Evolutionary conservation across 306 rosid species (phyloP).

Genomic region (Astragalus glycyphyllos): DNA sequence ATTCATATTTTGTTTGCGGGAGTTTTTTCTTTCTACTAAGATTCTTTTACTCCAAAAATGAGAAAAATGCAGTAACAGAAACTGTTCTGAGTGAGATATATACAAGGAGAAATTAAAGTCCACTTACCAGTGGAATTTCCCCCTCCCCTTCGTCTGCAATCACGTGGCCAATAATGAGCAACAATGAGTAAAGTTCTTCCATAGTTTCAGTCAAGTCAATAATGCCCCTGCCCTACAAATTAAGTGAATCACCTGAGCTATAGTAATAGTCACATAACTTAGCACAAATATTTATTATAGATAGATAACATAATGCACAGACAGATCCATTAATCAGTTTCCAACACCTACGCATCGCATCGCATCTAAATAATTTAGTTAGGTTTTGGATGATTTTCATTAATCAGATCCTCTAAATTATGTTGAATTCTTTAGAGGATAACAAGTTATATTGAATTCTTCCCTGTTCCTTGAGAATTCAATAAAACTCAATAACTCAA

Average conservation of each 20-base stretch:
- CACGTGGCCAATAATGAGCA: slow-evolving; percentile 88
- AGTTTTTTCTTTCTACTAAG: not conserved
- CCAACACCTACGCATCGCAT: too few species aligned
- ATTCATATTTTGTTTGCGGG: not conserved
- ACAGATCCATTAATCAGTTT: not conserved
- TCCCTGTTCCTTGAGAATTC: too few species aligned
- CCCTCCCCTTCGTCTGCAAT: slow-evolving; percentile 98
- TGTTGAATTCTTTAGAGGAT: too few species aligned
- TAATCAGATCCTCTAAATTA: too few species aligned
- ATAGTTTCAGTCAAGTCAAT: slow-evolving; percentile 79
- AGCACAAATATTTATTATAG: slow-evolving; percentile 2
- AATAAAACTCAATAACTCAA: too few species aligned
- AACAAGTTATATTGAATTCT: too few species aligned
- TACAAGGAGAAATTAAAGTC: slow-evolving; percentile 40
- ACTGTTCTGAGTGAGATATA: slow-evolving; percentile 28
- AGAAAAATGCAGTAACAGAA: slow-evolving; percentile 6
- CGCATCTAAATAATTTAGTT: too few species aligned
- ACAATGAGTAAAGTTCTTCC: slow-evolving; percentile 91
- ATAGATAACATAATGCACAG: slow-evolving; percentile 15
- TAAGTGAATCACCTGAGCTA: slow-evolving; percentile 46
- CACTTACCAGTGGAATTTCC: slow-evolving; percentile 83
- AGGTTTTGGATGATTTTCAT: too few species aligned
- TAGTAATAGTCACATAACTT: slow-evolving; percentile 33
- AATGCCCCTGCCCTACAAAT: slow-evolving; percentile 81
- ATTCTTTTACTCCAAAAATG: slow-evolving; percentile 3